Evolutionary conservation across 2,329 filamentous ascomycete genomes (phyloP).

Genomic region (Ceratocystis cubensis): DNA sequence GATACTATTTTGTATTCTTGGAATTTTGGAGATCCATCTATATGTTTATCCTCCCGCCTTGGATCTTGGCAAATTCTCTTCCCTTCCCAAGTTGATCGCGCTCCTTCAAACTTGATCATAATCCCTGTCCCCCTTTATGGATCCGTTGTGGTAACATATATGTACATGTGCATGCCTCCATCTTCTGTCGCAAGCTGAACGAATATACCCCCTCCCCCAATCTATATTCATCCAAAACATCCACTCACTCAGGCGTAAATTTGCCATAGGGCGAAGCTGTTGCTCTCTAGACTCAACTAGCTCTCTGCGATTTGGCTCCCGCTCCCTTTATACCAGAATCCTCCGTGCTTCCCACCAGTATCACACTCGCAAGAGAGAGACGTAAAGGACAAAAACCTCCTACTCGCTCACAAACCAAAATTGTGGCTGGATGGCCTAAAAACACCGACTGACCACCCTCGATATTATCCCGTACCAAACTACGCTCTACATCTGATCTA

Average conservation of each 20-base stretch:
- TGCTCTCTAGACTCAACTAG: neutral
- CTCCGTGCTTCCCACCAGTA: neutral
- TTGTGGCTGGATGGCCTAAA: neutral
- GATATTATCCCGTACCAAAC: neutral
- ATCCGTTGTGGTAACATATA: neutral
- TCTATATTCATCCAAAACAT: neutral
- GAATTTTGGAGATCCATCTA: neutral
- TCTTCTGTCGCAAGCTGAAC: neutral
- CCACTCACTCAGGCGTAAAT: neutral
- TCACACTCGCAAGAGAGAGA: neutral
- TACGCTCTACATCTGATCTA: neutral
- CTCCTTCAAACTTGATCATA: neutral
- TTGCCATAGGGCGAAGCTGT: neutral
- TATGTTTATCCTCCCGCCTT: neutral
- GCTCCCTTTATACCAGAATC: neutral
- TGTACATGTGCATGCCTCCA: neutral
- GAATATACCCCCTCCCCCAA: neutral
- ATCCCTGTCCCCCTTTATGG: conserved; percentile 6
- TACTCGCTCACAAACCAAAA: neutral
- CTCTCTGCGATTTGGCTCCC: neutral
- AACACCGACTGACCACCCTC: neutral
- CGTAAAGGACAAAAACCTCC: neutral
- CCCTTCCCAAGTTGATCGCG: neutral
- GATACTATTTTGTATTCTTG: neutral
- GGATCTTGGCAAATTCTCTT: conserved; percentile 2